phyloP scores from a whole-genome alignment of 345 rosid species.

The Arabis alpina region DNA sequence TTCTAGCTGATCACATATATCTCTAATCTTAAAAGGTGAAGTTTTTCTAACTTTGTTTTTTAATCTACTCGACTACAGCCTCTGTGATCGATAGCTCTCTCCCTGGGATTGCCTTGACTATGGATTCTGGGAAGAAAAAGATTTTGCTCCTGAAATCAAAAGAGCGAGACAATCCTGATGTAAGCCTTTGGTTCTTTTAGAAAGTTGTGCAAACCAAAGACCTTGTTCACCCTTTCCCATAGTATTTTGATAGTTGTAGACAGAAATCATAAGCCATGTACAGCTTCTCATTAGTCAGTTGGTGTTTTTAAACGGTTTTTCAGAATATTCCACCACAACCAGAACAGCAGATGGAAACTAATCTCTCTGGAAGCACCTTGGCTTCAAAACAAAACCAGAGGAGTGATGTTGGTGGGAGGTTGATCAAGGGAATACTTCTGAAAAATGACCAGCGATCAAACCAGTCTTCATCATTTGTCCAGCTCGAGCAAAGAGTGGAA shows the following conservation, averaged over 20 bases:
- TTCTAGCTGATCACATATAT: neutral
- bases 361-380: slow-evolving; percentile 42
- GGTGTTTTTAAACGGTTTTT: slow-evolving; percentile 26
- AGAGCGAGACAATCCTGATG: slow-evolving; percentile 51
- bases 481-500: slow-evolving; percentile 51
- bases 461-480: slow-evolving; percentile 43
- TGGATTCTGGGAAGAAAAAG: slow-evolving; percentile 66
- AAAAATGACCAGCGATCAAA: slow-evolving; percentile 46
- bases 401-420: slow-evolving; percentile 53
- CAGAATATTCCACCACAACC: slow-evolving; percentile 45
- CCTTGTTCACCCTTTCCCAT: neutral
- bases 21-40: neutral
- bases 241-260: slow-evolving; percentile 5
- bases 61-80: slow-evolving; percentile 39
- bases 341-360: slow-evolving; percentile 43
- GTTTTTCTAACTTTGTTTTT: neutral
- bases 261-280: neutral
- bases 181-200: slow-evolving; percentile 43
- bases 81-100: slow-evolving; percentile 48
- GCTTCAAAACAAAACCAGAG: slow-evolving; percentile 51
- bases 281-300: slow-evolving; percentile 16
- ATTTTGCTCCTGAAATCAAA: slow-evolving; percentile 56
- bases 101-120: slow-evolving; percentile 53
- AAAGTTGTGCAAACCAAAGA: slow-evolving; percentile 21
- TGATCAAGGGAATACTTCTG: slow-evolving; percentile 57